phyloP scores from a whole-genome alignment of 208 protist genomes.

The Porcisia deanei region DNA sequence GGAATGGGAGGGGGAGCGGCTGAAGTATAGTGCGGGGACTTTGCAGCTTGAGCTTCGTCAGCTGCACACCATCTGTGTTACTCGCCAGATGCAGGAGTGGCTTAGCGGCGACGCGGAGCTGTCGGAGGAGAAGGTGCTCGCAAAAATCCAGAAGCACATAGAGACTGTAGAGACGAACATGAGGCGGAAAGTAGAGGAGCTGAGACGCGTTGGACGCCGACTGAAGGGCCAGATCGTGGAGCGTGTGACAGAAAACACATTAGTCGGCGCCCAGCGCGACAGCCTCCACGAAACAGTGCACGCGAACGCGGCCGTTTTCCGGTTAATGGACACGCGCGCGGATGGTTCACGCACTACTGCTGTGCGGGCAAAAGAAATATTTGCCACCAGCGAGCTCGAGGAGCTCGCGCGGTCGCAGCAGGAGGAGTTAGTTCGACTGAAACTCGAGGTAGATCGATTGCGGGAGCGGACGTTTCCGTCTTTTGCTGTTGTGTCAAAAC shows the following conservation, averaged over 20 bases:
- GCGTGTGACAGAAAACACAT: slow-evolving; percentile 69
- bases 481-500: slow-evolving; percentile 91
- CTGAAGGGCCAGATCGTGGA: slow-evolving; percentile 77
- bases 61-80: slow-evolving; percentile 95
- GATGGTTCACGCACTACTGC: slow-evolving; percentile 38
- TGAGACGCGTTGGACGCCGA: slow-evolving; percentile 40
- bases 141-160: slow-evolving; percentile 75
- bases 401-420: slow-evolving; percentile 86
- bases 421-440: slow-evolving; percentile 82
- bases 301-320: slow-evolving; percentile 59
- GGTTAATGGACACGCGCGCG: slow-evolving; percentile 62
- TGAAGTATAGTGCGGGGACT: slow-evolving; percentile 78
- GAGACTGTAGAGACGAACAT: slow-evolving; percentile 68
- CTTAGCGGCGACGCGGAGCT: slow-evolving; percentile 76
- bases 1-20: slow-evolving; percentile 70
- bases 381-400: slow-evolving; percentile 79
- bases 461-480: slow-evolving; percentile 89
- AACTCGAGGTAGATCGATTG: slow-evolving; percentile 84
- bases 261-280: slow-evolving; percentile 45
- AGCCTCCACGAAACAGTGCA: slow-evolving; percentile 51
- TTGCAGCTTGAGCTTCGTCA: slow-evolving; percentile 90
- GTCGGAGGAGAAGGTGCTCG: slow-evolving; percentile 68
- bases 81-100: slow-evolving; percentile 94
- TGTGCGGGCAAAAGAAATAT: slow-evolving; percentile 69
- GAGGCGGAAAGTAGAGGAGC: slow-evolving; percentile 79